Evolutionary conservation across 495 filamentous ascomycete species (phyloP).

Genomic region (Tuber aestivum): DNA sequence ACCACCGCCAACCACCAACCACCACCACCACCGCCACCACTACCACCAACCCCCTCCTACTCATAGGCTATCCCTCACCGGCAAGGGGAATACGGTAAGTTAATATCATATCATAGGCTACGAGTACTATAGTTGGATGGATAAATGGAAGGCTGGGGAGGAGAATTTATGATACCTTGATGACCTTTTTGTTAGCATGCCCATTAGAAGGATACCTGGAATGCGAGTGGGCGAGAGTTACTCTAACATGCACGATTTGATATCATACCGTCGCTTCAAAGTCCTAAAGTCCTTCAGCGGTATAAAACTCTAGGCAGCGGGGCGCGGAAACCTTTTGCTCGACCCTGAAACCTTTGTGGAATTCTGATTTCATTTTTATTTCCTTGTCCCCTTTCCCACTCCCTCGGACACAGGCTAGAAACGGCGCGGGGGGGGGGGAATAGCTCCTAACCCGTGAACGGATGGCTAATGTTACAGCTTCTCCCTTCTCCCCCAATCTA

Average conservation of each 20-base stretch:
- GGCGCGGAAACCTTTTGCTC: not conserved
- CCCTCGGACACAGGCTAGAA: not conserved
- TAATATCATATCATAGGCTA: not conserved
- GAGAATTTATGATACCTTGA: not conserved
- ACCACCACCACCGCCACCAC: not conserved
- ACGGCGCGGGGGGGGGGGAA: not conserved
- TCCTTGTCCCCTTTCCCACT: not conserved
- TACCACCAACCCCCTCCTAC: not conserved
- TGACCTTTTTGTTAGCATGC: not conserved
- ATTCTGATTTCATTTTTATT: not conserved
- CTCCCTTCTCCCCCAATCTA: not conserved
- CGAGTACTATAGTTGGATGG: not conserved
- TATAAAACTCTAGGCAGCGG: not conserved
- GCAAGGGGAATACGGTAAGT: constrained; percentile 1
- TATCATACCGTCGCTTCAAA: too few species aligned
- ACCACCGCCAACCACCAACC: too few species aligned
- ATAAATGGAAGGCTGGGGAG: not conserved
- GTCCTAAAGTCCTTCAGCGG: not conserved
- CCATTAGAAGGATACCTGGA: not conserved
- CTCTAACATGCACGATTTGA: not conserved
- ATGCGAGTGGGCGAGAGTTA: not conserved
- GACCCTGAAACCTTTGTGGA: not conserved
- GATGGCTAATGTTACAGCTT: constrained; percentile 2
- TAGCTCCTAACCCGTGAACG: not conserved
- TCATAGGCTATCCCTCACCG: not conserved